Percentiles rank a stretch among this genome's conserved stretches.
phyloP scores from a whole-genome alignment of 495 filamentous ascomycete genomes.

The Hypoxylon rickii region DNA sequence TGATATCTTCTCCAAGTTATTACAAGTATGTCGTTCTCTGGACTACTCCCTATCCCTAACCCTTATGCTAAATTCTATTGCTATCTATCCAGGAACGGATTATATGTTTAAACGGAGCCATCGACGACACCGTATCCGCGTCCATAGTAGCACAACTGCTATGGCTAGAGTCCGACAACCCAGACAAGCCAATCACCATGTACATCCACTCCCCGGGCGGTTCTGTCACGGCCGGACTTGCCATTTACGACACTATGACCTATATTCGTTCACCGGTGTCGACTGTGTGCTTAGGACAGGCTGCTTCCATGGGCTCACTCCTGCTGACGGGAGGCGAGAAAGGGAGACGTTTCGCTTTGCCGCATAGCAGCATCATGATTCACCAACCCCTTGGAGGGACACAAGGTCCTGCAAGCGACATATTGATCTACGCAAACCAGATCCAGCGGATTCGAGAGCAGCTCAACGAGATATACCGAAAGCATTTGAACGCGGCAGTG shows the following conservation, averaged over 20 bases:
- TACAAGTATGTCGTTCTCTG: conserved; percentile 59
- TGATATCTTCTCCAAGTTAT: conserved; percentile 81
- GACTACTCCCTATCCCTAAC: not conserved
- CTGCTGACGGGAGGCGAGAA: conserved; percentile 83
- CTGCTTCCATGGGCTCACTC: conserved; percentile 91
- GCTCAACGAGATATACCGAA: conserved; percentile 87
- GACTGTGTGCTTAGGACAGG: conserved; percentile 94
- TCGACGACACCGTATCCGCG: conserved; percentile 86
- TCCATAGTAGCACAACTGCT: conserved; percentile 94
- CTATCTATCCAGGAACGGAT: conserved; percentile 78
- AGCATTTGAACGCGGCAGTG: conserved; percentile 79
- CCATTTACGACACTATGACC: conserved; percentile 98
- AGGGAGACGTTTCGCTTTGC: conserved; percentile 86
- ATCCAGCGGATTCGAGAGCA: conserved; percentile 84
- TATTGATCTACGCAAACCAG: conserved; percentile 96
- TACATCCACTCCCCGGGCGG: conserved; percentile 98
- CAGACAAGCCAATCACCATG: conserved; percentile 89
- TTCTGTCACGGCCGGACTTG: conserved; percentile 85
- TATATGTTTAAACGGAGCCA: conserved; percentile 89
- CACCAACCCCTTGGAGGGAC: conserved; percentile 95
- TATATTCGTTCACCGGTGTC: conserved; percentile 92
- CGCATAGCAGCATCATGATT: conserved; percentile 93
- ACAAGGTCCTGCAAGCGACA: conserved; percentile 86
- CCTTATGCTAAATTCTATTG: conserved; percentile 22
- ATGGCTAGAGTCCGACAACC: conserved; percentile 96